Percentiles rank a stretch among this genome's conserved stretches.
These are phyloP conservation scores for Cytospora chrysosperma DNA, from an alignment of 2,329 filamentous ascomycete species.

Conservation along the genomic window DNA sequence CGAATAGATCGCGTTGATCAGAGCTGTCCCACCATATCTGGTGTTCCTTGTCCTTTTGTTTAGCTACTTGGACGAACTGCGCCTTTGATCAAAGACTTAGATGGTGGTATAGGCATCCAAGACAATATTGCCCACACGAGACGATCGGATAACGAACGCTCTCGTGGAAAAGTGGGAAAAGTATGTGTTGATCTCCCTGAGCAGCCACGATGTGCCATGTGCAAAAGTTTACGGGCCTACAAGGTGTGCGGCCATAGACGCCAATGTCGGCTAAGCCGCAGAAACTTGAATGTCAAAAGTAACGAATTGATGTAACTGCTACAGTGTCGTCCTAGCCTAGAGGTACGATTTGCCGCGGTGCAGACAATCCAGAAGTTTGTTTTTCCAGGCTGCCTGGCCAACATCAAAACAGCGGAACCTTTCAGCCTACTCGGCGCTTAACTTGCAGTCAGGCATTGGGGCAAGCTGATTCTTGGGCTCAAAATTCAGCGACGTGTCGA, in stretches of 20 bases:
- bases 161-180: not conserved
- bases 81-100: not conserved
- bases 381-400: not conserved
- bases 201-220: not conserved
- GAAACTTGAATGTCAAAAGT: not conserved
- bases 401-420: not conserved
- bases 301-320: not conserved
- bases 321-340: not conserved
- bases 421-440: conserved; percentile 12
- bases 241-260: not conserved
- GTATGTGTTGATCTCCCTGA: too few relatives aligned
- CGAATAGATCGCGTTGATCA: not conserved
- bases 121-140: not conserved
- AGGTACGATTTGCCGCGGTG: not conserved
- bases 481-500: conserved; percentile 7
- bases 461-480: not conserved
- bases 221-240: not conserved
- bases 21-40: not conserved
- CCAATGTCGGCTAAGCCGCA: not conserved
- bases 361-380: not conserved
- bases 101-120: not conserved
- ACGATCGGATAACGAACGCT: not conserved
- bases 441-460: conserved; percentile 5
- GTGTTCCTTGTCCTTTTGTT: not conserved
- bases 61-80: not conserved